Evolutionary conservation across 805 yeast genomes (phyloP).

Genomic region (Candida alai): DNA sequence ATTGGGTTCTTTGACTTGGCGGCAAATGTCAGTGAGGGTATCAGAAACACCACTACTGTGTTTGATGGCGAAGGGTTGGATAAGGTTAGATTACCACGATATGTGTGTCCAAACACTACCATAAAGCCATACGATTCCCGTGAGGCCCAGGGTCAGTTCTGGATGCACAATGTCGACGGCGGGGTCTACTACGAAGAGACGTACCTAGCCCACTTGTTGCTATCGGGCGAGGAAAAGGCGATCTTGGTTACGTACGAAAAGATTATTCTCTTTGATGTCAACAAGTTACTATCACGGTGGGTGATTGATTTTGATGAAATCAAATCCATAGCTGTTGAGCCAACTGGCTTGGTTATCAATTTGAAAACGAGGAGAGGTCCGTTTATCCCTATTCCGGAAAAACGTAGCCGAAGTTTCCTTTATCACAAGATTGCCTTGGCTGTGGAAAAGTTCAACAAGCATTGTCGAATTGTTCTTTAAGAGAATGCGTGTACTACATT

Average conservation of each 20-base stretch:
- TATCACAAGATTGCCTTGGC: slow-evolving; percentile 76
- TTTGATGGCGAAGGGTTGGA: slow-evolving; percentile 76
- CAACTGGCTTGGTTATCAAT: slow-evolving; percentile 71
- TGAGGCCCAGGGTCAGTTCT: slow-evolving; percentile 91
- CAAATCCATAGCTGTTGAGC: slow-evolving; percentile 68
- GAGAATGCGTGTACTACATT: neutral
- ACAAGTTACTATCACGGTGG: slow-evolving; percentile 67
- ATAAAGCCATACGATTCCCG: slow-evolving; percentile 72
- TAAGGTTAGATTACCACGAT: slow-evolving; percentile 80
- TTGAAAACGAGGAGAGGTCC: slow-evolving; percentile 45
- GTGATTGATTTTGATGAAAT: slow-evolving; percentile 59
- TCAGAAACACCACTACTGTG: slow-evolving; percentile 86
- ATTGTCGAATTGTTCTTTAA: slow-evolving; percentile 46
- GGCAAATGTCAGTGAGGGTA: slow-evolving; percentile 89
- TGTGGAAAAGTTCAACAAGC: slow-evolving; percentile 73
- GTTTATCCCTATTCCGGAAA: slow-evolving; percentile 78
- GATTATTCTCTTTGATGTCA: slow-evolving; percentile 64
- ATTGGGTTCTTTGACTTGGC: slow-evolving; percentile 93
- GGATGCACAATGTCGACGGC: slow-evolving; percentile 82
- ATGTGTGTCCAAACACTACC: slow-evolving; percentile 63
- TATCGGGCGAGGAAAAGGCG: slow-evolving; percentile 76
- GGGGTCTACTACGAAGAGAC: slow-evolving; percentile 69
- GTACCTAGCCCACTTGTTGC: slow-evolving; percentile 80
- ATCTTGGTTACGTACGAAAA: slow-evolving; percentile 71
- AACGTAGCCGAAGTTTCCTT: slow-evolving; percentile 56